phyloP scores from a whole-genome alignment of 164 flowering plant species.

The Stephania cephalantha region DNA sequence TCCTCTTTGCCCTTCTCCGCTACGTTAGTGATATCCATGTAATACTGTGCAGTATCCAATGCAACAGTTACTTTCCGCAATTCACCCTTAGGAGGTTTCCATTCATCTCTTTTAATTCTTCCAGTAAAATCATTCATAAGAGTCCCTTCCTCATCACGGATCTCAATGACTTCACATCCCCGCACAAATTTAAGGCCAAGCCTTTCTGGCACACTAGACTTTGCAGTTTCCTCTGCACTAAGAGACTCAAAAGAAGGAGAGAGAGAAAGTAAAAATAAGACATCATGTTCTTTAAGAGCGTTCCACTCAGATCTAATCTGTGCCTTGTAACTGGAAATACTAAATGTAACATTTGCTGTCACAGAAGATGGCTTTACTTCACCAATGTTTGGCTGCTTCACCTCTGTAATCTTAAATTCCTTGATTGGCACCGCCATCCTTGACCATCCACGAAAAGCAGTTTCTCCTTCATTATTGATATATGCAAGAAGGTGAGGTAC shows the following conservation, averaged over 20 bases:
- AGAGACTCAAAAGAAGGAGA: conserved; percentile 93
- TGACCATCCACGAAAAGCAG: conserved; percentile 99
- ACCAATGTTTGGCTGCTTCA: conserved; percentile 96
- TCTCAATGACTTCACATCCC: conserved; percentile 94
- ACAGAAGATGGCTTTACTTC: conserved; percentile 96
- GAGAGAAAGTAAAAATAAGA: conserved; percentile 79
- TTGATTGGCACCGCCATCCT: conserved; percentile 96
- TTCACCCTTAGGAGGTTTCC: conserved; percentile 99
- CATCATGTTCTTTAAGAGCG: conserved; percentile 97
- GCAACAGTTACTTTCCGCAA: conserved; percentile 89
- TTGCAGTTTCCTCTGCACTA: conserved; percentile 77
- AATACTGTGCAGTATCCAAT: conserved; percentile 93
- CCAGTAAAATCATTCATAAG: conserved; percentile 99
- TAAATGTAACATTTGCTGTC: conserved; percentile 81
- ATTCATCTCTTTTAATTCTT: conserved; percentile 85
- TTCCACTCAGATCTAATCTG: conserved; percentile 94
- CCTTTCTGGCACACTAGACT: conserved; percentile 82
- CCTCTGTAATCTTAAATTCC: conserved; percentile 72
- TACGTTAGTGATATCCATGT: conserved; percentile 86
- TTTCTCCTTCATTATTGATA: conserved; percentile 88
- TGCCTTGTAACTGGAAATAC: conserved; percentile 79
- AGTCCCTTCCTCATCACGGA: conserved; percentile 91
- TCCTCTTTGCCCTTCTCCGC: conserved; percentile 91
- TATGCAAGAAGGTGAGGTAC: conserved; percentile 92
- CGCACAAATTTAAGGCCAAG: conserved; percentile 95